These are phyloP conservation scores for Populus euphratica DNA, from an alignment of 345 rosid genomes.

Conservation along the genomic window DNA sequence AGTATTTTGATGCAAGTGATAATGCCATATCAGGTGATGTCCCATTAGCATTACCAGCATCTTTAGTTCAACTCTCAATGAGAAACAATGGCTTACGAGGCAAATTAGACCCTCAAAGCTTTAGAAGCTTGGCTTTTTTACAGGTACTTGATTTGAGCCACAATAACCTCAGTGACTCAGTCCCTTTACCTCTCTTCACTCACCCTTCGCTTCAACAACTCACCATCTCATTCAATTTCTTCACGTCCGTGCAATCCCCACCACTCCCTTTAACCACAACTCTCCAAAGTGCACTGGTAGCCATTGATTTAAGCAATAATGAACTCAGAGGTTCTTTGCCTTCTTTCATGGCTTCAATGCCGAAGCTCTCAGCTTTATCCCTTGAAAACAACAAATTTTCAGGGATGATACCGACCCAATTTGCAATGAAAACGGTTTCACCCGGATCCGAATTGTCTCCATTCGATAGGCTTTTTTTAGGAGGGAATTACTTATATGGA, in stretches of 20 bases:
- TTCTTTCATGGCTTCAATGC: slow-evolving; percentile 34
- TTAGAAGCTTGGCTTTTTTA: slow-evolving; percentile 30
- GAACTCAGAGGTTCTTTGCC: slow-evolving; percentile 34
- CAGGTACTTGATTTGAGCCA: slow-evolving; percentile 71
- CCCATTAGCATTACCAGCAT: slow-evolving; percentile 47
- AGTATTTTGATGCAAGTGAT: slow-evolving; percentile 63
- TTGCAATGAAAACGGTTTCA: slow-evolving; percentile 32
- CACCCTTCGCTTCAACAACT: slow-evolving; percentile 78
- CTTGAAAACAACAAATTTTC: slow-evolving; percentile 39
- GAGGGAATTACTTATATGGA: slow-evolving; percentile 80
- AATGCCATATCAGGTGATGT: slow-evolving; percentile 60
- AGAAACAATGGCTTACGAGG: slow-evolving; percentile 63
- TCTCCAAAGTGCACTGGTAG: slow-evolving; percentile 49
- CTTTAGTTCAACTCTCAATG: slow-evolving; percentile 65
- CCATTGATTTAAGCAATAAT: slow-evolving; percentile 42
- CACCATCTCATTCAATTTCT: slow-evolving; percentile 57
- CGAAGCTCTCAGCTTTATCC: slow-evolving; percentile 41
- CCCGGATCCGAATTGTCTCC: slow-evolving; percentile 47
- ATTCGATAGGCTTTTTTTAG: slow-evolving; percentile 66
- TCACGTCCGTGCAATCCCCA: slow-evolving; percentile 57
- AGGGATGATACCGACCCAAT: slow-evolving; percentile 42
- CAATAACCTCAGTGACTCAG: slow-evolving; percentile 53
- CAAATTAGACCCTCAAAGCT: slow-evolving; percentile 38
- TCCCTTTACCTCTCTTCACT: slow-evolving; percentile 51
- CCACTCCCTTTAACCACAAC: not conserved